These are phyloP conservation scores for Brasilioporus rufonigricans DNA, from an alignment of 768 basidiomycete species.

Conservation along the genomic window DNA sequence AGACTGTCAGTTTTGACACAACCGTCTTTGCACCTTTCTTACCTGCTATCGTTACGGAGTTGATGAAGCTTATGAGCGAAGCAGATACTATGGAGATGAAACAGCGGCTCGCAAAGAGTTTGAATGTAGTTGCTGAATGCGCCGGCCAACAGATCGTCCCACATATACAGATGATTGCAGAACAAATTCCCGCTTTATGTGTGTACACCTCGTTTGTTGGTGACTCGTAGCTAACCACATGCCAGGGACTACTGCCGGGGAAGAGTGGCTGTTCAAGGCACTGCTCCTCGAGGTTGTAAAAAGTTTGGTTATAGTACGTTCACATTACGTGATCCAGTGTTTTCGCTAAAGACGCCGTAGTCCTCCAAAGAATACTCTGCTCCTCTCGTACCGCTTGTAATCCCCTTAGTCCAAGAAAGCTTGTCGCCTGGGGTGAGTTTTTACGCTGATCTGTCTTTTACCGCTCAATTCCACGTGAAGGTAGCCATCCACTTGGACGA, in stretches of 20 bases:
- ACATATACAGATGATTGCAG: slow-evolving; percentile 55
- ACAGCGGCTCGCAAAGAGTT: slow-evolving; percentile 62
- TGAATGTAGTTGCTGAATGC: slow-evolving; percentile 67
- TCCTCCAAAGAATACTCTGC: slow-evolving; percentile 63
- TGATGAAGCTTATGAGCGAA: slow-evolving; percentile 70
- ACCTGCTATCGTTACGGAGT: slow-evolving; percentile 53
- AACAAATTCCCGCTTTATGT: slow-evolving; percentile 74
- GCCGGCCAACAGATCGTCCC: slow-evolving; percentile 60
- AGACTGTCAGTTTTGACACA: slow-evolving; percentile 67
- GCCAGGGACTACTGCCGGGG: slow-evolving; percentile 64
- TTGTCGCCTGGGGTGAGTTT: slow-evolving; percentile 51
- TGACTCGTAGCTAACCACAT: slow-evolving; percentile 8
- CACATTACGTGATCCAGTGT: neutral
- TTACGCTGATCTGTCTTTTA: neutral
- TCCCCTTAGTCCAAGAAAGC: slow-evolving; percentile 65
- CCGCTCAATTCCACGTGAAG: slow-evolving; percentile 37
- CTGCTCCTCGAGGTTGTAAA: slow-evolving; percentile 68
- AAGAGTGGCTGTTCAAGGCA: slow-evolving; percentile 70
- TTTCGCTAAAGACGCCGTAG: slow-evolving; percentile 35
- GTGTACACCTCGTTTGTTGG: slow-evolving; percentile 24
- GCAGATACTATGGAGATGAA: slow-evolving; percentile 77
- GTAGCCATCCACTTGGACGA: slow-evolving; percentile 68
- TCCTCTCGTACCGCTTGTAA: slow-evolving; percentile 51
- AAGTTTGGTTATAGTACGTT: slow-evolving; percentile 62
- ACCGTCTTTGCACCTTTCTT: slow-evolving; percentile 70